phyloP scores from a whole-genome alignment of 768 basidiomycete genomes.

The Kockovaella imperatae region DNA sequence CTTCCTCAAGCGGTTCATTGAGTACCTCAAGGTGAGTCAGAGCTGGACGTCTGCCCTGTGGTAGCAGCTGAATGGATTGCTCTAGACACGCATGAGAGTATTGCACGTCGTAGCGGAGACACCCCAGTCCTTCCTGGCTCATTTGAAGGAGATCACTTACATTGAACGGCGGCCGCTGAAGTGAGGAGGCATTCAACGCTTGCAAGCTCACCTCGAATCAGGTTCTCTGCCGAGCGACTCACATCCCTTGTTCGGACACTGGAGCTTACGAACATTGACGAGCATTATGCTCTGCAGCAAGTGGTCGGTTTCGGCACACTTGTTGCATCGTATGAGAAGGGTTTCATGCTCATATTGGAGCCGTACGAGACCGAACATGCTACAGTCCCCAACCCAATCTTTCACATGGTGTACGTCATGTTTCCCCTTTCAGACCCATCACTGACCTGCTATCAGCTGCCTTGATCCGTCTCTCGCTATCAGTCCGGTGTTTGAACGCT shows the following conservation, averaged over 20 bases:
- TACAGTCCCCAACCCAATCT: conserved; percentile 95
- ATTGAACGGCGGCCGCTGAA: conserved; percentile 88
- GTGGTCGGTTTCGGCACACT: conserved; percentile 93
- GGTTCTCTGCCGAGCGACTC: conserved; percentile 92
- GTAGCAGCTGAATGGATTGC: too few species aligned
- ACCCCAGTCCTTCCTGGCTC: conserved; percentile 89
- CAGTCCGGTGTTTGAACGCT: conserved; percentile 94
- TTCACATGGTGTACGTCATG: conserved; percentile 76
- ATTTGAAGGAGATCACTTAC: conserved; percentile 97
- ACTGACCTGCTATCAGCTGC: conserved; percentile 54
- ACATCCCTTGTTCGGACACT: conserved; percentile 89
- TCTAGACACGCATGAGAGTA: conserved; percentile 95
- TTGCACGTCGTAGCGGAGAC: conserved; percentile 98
- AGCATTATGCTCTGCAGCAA: conserved; percentile 85
- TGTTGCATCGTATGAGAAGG: conserved; percentile 96
- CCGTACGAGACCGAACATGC: conserved; percentile 98
- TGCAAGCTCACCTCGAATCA: conserved; percentile 39
- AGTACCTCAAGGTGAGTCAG: conserved; percentile 82
- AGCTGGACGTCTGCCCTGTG: neutral
- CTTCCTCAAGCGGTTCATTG: conserved; percentile 94
- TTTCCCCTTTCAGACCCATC: neutral
- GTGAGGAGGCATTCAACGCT: conserved; percentile 48
- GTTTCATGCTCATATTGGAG: conserved; percentile 91
- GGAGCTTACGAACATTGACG: conserved; percentile 80
- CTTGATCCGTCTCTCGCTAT: conserved; percentile 96